These are phyloP conservation scores for Chytriomyces sp. DNA, from an alignment of 192 early-diverging fungal species.

Conservation along the genomic window DNA sequence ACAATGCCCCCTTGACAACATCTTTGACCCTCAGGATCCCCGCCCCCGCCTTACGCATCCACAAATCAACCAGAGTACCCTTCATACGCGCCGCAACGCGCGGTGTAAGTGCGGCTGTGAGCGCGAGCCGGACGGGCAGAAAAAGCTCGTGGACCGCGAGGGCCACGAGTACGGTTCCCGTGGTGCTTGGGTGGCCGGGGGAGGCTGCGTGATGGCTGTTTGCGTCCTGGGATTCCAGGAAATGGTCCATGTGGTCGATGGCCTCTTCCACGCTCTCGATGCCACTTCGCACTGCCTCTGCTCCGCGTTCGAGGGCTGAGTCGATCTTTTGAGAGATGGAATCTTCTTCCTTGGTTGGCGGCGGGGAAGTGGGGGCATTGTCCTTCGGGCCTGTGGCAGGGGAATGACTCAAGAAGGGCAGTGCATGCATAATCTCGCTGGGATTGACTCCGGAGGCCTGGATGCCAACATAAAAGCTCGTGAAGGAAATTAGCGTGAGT, in stretches of 20 bases:
- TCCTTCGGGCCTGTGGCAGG: background rate
- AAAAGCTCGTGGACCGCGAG: constrained; percentile 39
- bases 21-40: background rate
- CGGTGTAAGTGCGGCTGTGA: constrained; percentile 41
- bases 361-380: background rate
- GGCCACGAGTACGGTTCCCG: constrained; percentile 23
- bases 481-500: constrained; percentile 30
- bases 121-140: constrained; percentile 35
- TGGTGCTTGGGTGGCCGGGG: too few species aligned
- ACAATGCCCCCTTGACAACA: background rate
- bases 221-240: background rate
- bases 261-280: too few species aligned
- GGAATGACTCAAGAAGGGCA: background rate
- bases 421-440: background rate
- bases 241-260: background rate
- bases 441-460: background rate
- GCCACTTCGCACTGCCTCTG: too few species aligned
- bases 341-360: background rate
- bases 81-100: constrained; percentile 20
- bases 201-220: too few species aligned
- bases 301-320: too few species aligned
- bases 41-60: background rate
- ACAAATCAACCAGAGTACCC: constrained; percentile 1
- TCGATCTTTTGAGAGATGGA: too few species aligned
- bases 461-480: constrained; percentile 31